Evolutionary conservation across 106 monocot species (phyloP).

Genomic region (Chionographis japonica): DNA sequence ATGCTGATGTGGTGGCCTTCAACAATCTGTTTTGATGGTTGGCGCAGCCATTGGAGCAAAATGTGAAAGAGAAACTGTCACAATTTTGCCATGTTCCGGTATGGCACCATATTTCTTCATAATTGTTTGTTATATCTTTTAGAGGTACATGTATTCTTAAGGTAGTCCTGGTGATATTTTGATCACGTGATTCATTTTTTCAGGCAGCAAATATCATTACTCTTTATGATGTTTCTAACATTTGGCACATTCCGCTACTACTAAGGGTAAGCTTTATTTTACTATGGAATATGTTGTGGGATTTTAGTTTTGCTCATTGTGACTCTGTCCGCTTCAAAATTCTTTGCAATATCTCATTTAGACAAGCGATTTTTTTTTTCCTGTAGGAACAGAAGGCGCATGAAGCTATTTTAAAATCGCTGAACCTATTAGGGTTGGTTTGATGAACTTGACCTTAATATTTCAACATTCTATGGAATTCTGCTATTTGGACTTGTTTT

Average conservation of each 20-base stretch:
- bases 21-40: constrained; percentile 3
- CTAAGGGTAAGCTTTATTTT: constrained; percentile 27
- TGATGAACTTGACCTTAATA: background rate
- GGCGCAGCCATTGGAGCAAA: constrained; percentile 47
- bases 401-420: constrained; percentile 36
- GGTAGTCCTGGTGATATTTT: background rate
- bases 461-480: background rate
- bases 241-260: constrained; percentile 75
- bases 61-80: constrained; percentile 68
- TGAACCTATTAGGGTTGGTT: constrained; percentile 38
- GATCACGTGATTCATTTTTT: constrained; percentile 3
- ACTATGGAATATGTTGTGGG: background rate
- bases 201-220: constrained; percentile 60
- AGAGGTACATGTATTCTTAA: background rate
- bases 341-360: background rate
- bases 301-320: background rate
- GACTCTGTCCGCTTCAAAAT: too few relatives aligned
- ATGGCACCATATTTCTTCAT: background rate
- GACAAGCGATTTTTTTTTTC: background rate
- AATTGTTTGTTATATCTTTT: too few relatives aligned
- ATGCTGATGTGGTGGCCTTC: background rate
- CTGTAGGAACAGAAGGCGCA: constrained; percentile 53
- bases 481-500: background rate
- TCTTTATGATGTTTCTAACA: constrained; percentile 74
- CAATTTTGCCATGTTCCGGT: constrained; percentile 76